These are phyloP conservation scores for Syzygium jambos DNA, from an alignment of 345 rosid species.

Conservation along the genomic window DNA sequence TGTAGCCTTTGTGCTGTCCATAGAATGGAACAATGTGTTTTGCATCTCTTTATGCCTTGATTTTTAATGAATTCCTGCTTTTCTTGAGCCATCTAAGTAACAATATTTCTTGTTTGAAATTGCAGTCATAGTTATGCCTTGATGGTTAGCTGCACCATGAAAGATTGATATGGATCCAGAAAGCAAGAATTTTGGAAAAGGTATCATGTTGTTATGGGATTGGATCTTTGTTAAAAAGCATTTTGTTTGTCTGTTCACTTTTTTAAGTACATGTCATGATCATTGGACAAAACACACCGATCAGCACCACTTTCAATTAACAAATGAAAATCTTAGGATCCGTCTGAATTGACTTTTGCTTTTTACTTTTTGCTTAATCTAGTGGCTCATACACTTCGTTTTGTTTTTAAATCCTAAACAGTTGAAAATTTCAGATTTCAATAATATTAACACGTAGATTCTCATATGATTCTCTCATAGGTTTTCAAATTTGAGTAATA, in stretches of 20 bases:
- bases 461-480: neutral
- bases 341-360: neutral
- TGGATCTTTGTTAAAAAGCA: neutral
- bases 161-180: conserved; percentile 53
- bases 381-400: neutral
- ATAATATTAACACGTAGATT: neutral
- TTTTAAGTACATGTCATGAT: neutral
- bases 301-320: neutral
- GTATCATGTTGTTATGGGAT: conserved; percentile 9
- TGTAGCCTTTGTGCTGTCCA: neutral
- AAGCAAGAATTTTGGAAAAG: conserved; percentile 56
- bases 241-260: neutral
- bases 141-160: conserved; percentile 11
- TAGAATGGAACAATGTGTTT: neutral
- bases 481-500: neutral
- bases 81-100: neutral
- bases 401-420: neutral
- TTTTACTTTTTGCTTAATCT: neutral
- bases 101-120: neutral
- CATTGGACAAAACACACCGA: neutral
- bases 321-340: neutral
- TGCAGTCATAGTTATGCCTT: conserved; percentile 35
- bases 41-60: neutral
- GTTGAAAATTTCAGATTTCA: neutral
- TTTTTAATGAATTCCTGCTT: neutral